Percentiles rank a stretch among this genome's conserved stretches.
Conservation (phyloP, 2,329 filamentous ascomycete genomes). For the Dothistroma pini region DNA sequence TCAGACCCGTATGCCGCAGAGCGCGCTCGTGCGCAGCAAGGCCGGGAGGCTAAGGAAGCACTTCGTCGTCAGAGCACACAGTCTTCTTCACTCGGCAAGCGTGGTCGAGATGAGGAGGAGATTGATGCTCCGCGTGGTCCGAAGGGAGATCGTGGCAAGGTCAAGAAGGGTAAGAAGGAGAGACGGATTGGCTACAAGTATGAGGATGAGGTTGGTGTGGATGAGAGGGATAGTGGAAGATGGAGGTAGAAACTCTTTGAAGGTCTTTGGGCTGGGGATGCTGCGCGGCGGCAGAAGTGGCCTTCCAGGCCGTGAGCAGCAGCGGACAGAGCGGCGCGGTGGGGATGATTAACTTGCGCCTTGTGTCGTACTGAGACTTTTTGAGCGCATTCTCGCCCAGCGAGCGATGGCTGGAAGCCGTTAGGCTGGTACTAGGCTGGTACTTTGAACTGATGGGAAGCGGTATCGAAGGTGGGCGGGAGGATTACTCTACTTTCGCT, state of each 20-base stretch:
- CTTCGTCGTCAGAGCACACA: constrained; percentile 55
- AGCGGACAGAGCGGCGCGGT: constrained; percentile 1
- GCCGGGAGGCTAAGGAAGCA: constrained; percentile 62
- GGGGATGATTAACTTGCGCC: background rate
- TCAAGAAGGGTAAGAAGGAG: constrained; percentile 48
- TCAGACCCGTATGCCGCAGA: constrained; percentile 35
- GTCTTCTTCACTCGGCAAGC: constrained; percentile 36
- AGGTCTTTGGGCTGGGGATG: background rate
- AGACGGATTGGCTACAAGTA: constrained; percentile 22
- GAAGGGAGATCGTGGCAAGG: constrained; percentile 47
- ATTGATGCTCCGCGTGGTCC: constrained; percentile 43
- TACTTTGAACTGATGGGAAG: background rate
- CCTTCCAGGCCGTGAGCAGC: background rate
- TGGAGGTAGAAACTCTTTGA: constrained; percentile 6
- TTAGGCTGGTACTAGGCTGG: too few species aligned
- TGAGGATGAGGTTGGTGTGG: constrained; percentile 48
- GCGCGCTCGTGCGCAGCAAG: constrained; percentile 31
- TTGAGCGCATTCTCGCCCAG: background rate
- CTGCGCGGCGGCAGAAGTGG: background rate
- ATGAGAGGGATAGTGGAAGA: constrained; percentile 5
- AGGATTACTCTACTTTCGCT: background rate
- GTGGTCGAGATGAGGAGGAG: constrained; percentile 25
- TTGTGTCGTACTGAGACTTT: background rate
- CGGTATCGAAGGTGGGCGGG: background rate
- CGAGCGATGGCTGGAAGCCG: background rate